Base-by-base conservation (phyloP, 306 rosid species). In the Myrica gale region DNA sequence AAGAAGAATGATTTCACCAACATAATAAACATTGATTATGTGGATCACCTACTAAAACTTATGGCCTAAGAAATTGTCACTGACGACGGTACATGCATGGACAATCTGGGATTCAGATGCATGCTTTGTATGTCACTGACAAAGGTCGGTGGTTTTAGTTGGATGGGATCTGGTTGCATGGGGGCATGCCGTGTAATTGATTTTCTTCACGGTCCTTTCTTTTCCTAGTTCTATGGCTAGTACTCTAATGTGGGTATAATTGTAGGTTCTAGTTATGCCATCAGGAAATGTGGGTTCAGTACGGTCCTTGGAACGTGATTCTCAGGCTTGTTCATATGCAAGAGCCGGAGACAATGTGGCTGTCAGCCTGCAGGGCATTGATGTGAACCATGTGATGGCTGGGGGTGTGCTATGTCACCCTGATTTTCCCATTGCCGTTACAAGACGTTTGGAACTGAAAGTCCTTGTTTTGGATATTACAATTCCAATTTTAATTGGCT, bases 381-480 rank as follows among this genome's bases (percentile, higher is more conserved):
- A 90, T 71, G 88, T 76, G 55, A 85, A 78, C 79, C 84, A 80
- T 71, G 96, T 92, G 75, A 84, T 76, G 82, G 87, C 98, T 21
- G 99, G 99, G 42, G 97, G 91, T 9, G 97, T 95, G 17, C 86
- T 95, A 41, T 95, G 99, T 84, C 98, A 95, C 85, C 99, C 97
- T 41, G 90, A 86, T 85, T 92, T 90, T 81, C 99, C 97, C 6
- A 92, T 89, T 79, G 71, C 82, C 12, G 73, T 87, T 66, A 87
- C 97, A 67, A 95, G 82, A 69, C 96, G 83, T 82, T 87, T 95
- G 87, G 99, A 90, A 81, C 77, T 95, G 85, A 92, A 88, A 83
- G 82, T 95, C 80, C 92, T 95, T 76, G 82, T 89, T 68, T 88
- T 95, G 92, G 99, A 95, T 67, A 82, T 91, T 32, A 81, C 96